Base-by-base conservation (phyloP, 352 stramenopile species). In the Phytophthora rubi region DNA sequence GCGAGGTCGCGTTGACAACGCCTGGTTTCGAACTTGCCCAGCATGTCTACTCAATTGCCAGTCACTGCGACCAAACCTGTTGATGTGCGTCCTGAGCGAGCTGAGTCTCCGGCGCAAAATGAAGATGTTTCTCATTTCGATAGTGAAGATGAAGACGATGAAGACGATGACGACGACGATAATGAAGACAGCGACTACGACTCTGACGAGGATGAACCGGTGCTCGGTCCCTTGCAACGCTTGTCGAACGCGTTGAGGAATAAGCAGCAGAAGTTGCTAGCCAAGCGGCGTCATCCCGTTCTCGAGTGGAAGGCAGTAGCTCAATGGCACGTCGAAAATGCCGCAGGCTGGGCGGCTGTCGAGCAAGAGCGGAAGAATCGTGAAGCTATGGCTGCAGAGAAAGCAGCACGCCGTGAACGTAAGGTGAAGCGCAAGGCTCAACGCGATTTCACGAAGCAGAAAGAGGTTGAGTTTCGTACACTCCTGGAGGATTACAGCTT, bases 221-320 rank as follows among this genome's bases (percentile, higher is more conserved):
- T 32, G 28, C 33, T 75, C 70, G 48, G 66, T 57, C 64, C 68
- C 15, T 52, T 80, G 28, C 54, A 70, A 5, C 61, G 71, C 0
- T 18, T 85, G 18, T 68, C 59, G 6, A 77, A 72, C 28, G 62
- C 65, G 6, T 39, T 86, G 3, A 68, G 61, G 21, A n/a, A 48
- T 10, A 83, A 83, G 52, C 83, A 86, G 54, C 75, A 86, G 37
- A 39, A n/a, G 16, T 39, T 82, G 57, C 60, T 89, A 44, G 75
- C 81, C 16, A 64, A 73, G 35, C 75, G 83, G 9, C 59, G 81
- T 23, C 64, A 91, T 23, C 81, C 81, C 12, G 63, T 78, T 30
- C 67, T 88, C 15, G 81, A 87, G 61, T 91, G 81, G 81, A 88
- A 82, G 48, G 77, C 65, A 48, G 67, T 63, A 42, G 70, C 70